Conservation (phyloP, 306 rosid species). For the Dryas octopetala region DNA sequence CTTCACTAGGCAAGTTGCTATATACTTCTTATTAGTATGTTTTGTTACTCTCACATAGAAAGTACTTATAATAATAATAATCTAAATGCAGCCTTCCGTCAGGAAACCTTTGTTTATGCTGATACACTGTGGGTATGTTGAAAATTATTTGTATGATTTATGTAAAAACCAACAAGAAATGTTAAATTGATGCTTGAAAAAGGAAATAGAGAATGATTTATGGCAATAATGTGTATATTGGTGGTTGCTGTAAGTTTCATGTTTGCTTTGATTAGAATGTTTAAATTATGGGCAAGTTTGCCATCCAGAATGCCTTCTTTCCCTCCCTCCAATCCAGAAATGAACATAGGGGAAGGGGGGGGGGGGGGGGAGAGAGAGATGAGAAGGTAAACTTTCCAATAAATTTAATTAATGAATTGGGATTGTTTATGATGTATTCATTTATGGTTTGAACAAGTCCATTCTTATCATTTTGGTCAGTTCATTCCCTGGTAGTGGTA, state of each 20-base stretch:
- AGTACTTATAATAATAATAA: not conserved
- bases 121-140: not conserved
- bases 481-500: not conserved
- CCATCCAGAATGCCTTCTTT: no score
- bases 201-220: not conserved
- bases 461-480: not conserved
- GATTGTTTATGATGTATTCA: not conserved
- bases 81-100: not conserved
- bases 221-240: not conserved
- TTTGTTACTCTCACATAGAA: not conserved
- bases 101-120: not conserved
- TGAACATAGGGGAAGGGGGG: not conserved
- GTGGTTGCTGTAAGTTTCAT: no score
- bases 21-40: not conserved
- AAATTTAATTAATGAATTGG: not conserved
- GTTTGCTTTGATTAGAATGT: no score
- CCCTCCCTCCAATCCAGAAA: no score
- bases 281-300: not conserved
- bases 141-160: not conserved
- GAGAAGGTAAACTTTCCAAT: not conserved
- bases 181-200: not conserved
- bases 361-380: not conserved
- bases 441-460: not conserved
- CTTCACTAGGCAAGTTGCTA: slow-evolving; percentile 59
- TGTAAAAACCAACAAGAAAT: not conserved